Conservation (phyloP, 192 early-diverging fungal species). For the Coemansia sp. region DNA sequence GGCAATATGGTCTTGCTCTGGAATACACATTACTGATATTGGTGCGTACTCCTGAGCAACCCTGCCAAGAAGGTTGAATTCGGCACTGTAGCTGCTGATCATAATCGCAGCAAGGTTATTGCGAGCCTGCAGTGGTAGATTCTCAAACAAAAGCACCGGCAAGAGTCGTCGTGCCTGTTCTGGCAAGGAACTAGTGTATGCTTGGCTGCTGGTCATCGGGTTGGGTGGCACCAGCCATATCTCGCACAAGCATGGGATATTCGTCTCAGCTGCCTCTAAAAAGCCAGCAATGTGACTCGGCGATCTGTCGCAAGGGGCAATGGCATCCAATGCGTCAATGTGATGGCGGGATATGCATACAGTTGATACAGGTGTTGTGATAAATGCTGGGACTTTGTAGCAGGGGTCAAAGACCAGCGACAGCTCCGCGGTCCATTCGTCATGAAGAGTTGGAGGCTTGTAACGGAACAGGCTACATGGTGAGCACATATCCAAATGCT, state of each 20-base stretch:
- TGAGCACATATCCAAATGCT: neutral
- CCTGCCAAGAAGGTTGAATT: conserved; percentile 16
- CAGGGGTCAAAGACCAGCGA: conserved; percentile 24
- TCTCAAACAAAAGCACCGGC: conserved; percentile 29
- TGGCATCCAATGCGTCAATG: conserved; percentile 30
- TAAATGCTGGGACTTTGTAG: conserved; percentile 16
- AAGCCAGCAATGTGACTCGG: neutral
- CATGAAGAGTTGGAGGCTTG: conserved; percentile 17
- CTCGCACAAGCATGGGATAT: conserved; percentile 23
- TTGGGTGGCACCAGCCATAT: conserved; percentile 22
- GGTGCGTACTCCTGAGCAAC: neutral
- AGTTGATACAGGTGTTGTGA: conserved; percentile 5
- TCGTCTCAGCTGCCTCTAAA: neutral
- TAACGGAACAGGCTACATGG: conserved; percentile 27
- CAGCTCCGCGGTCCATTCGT: conserved; percentile 28
- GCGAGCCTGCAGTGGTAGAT: conserved; percentile 11
- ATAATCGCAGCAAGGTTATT: conserved; percentile 12
- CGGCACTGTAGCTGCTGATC: conserved; percentile 19
- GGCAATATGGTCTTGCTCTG: conserved; percentile 22
- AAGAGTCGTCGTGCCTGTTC: conserved; percentile 17
- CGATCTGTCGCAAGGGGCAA: conserved; percentile 7
- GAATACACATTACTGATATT: conserved; percentile 28
- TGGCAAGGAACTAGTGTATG: neutral
- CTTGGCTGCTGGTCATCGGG: neutral
- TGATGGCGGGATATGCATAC: conserved; percentile 10